Percentiles rank a stretch among this genome's conserved stretches.
Evolutionary conservation across 345 rosid species (phyloP).

Genomic region (Acer yangbiense): DNA sequence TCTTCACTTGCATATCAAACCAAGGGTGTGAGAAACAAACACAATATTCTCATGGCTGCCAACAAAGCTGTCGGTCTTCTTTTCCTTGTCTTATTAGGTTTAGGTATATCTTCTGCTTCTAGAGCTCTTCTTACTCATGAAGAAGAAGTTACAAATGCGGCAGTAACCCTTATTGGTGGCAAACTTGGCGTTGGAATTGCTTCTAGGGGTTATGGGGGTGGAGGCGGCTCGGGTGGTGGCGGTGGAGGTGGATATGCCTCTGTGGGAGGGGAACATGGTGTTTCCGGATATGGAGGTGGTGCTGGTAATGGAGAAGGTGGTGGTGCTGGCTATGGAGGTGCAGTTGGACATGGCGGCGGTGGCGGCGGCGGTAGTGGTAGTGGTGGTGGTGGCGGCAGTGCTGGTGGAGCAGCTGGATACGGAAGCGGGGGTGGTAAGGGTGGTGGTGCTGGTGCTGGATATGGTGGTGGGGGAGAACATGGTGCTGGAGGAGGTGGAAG

Average conservation of each 20-base stretch:
- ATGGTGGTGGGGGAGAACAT: slow-evolving; percentile 24
- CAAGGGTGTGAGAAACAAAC: neutral
- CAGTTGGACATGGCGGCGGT: slow-evolving; percentile 28
- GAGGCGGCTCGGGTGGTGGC: slow-evolving; percentile 21
- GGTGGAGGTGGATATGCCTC: slow-evolving; percentile 33
- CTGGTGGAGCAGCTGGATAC: slow-evolving; percentile 24
- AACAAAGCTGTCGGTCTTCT: slow-evolving; percentile 17
- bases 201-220: slow-evolving; percentile 28
- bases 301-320: slow-evolving; percentile 34
- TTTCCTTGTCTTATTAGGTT: slow-evolving; percentile 34
- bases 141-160: slow-evolving; percentile 23
- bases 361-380: slow-evolving; percentile 18
- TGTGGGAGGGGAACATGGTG: slow-evolving; percentile 22
- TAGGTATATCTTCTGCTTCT: slow-evolving; percentile 42
- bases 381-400: slow-evolving; percentile 15
- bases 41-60: slow-evolving; percentile 29
- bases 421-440: slow-evolving; percentile 26
- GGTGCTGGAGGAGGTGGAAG: slow-evolving; percentile 26
- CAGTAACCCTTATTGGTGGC: slow-evolving; percentile 13
- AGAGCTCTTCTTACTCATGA: slow-evolving; percentile 41
- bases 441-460: slow-evolving; percentile 30
- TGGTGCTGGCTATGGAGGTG: slow-evolving; percentile 30
- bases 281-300: slow-evolving; percentile 22
- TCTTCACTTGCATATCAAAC: too few relatives aligned
- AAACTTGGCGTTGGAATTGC: slow-evolving; percentile 23